These are phyloP conservation scores for Puccinia polysora DNA, from an alignment of 1,284 basidiomycete species.

Conservation along the genomic window DNA sequence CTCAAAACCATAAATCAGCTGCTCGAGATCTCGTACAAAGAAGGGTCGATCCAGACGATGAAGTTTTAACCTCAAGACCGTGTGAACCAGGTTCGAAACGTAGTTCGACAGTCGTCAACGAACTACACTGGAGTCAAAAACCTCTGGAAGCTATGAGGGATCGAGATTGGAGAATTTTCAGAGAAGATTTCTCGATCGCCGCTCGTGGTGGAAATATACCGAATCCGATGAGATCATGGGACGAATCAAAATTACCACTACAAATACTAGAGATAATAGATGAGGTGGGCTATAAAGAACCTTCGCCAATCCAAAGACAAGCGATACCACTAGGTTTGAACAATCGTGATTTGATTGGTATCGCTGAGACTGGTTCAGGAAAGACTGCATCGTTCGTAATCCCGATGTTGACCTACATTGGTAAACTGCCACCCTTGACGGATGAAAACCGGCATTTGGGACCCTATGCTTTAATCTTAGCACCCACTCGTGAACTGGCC, in stretches of 20 bases:
- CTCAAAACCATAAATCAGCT: background rate
- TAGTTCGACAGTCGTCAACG: conserved; percentile 58
- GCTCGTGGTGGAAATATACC: conserved; percentile 84
- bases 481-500: conserved; percentile 93
- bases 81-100: conserved; percentile 35
- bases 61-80: conserved; percentile 33
- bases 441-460: conserved; percentile 90
- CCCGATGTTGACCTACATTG: conserved; percentile 93
- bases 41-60: conserved; percentile 25
- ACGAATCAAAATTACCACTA: conserved; percentile 75
- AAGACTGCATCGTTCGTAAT: conserved; percentile 99
- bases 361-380: conserved; percentile 97
- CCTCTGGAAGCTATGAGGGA: conserved; percentile 88
- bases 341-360: conserved; percentile 93
- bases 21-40: background rate
- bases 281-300: conserved; percentile 90
- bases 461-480: conserved; percentile 86
- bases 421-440: conserved; percentile 71
- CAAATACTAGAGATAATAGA: conserved; percentile 78
- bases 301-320: conserved; percentile 92
- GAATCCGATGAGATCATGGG: conserved; percentile 84
- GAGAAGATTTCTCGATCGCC: conserved; percentile 95
- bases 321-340: conserved; percentile 96
- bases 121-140: conserved; percentile 89
- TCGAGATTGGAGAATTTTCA: conserved; percentile 97